A percentile compares a stretch with the other conserved stretches of the same genome.
Evolutionary conservation across 1,284 basidiomycete genomes (phyloP).

Genomic region (Hypsizygus ulmarius): DNA sequence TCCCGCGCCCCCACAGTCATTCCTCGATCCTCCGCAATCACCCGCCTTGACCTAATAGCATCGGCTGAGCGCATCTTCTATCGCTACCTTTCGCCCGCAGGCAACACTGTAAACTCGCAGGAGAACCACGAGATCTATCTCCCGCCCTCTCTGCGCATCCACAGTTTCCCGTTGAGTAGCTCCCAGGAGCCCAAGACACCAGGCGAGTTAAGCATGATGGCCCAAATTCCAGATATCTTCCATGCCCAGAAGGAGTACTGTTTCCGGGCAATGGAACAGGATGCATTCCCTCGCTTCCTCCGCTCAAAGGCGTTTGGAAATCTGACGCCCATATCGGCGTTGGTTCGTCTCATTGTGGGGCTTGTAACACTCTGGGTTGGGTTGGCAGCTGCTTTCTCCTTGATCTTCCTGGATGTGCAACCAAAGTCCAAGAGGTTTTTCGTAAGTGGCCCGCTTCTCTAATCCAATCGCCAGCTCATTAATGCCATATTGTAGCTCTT

Average conservation of each 20-base stretch:
- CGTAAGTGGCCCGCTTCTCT: constrained; percentile 54
- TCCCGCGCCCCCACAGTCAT: constrained; percentile 86
- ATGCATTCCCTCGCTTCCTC: constrained; percentile 95
- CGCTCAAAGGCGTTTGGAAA: constrained; percentile 97
- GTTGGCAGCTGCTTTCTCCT: constrained; percentile 84
- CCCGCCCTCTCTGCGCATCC: constrained; percentile 80
- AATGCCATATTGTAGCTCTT: constrained; percentile 63
- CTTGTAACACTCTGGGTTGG: constrained; percentile 91
- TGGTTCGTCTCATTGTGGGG: constrained; percentile 82
- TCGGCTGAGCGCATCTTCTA: constrained; percentile 95
- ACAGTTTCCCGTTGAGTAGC: constrained; percentile 72
- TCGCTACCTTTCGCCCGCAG: constrained; percentile 82
- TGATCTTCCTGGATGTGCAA: constrained; percentile 91
- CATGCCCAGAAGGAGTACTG: constrained; percentile 97
- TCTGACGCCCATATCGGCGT: constrained; percentile 85
- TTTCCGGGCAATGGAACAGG: constrained; percentile 95
- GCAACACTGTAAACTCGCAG: constrained; percentile 57
- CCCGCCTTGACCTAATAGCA: constrained; percentile 84
- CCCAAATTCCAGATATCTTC: constrained; percentile 95
- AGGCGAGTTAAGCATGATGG: constrained; percentile 73
- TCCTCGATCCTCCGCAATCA: constrained; percentile 87
- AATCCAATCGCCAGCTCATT: constrained; percentile 14
- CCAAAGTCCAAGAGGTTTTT: constrained; percentile 91
- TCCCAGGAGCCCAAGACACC: constrained; percentile 68
- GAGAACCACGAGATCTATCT: constrained; percentile 94